Conservation (phyloP, 345 rosid species). For the Citrus cavaleriei region DNA sequence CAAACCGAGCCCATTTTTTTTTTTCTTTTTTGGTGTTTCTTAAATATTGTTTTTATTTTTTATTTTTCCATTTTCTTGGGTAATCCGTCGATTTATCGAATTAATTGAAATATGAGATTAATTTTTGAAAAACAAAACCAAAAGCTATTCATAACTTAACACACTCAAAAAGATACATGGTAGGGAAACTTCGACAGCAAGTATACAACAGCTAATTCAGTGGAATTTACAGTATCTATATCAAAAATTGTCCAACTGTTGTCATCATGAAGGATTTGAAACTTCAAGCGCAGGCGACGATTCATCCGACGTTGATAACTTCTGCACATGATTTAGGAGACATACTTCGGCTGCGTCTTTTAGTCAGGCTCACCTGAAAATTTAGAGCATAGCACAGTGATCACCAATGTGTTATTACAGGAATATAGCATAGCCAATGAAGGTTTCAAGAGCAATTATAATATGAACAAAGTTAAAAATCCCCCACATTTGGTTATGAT, state of each 20-base stretch:
- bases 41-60: too few species aligned
- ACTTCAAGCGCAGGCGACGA: background rate
- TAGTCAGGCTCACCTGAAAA: slow-evolving; percentile 27
- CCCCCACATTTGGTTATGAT: background rate
- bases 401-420: background rate
- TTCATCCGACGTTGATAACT: background rate
- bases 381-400: background rate
- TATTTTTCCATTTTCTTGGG: too few species aligned
- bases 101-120: too few species aligned
- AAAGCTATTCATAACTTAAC: too few species aligned
- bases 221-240: slow-evolving; percentile 11
- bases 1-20: too few species aligned
- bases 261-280: background rate
- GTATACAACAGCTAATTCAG: background rate
- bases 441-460: background rate
- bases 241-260: slow-evolving; percentile 1
- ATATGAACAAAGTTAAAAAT: background rate
- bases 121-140: too few species aligned
- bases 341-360: slow-evolving; percentile 16
- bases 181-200: too few species aligned
- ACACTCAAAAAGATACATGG: too few species aligned
- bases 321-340: slow-evolving; percentile 7
- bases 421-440: background rate
- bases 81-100: too few species aligned
- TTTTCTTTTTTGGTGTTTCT: too few species aligned